Evolutionary conservation across 2,329 filamentous ascomycete species (phyloP).

Genomic region (Penicillium sp.): DNA sequence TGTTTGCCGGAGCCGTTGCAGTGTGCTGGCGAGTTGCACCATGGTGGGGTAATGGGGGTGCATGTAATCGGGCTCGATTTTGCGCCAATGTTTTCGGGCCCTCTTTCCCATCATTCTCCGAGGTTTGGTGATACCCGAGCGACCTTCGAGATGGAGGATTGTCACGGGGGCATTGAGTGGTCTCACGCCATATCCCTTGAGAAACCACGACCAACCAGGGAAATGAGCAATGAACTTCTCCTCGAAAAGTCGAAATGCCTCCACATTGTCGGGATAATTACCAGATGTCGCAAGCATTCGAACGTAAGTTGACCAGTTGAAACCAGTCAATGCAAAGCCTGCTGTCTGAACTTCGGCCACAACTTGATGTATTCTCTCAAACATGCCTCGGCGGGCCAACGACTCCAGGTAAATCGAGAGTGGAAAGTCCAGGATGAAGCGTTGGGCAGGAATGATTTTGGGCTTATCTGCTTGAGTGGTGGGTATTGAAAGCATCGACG

Average conservation of each 20-base stretch:
- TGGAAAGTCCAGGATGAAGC: constrained; percentile 50
- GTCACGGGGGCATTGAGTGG: constrained; percentile 29
- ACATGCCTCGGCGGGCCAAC: constrained; percentile 53
- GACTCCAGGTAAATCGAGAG: constrained; percentile 54
- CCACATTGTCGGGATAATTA: constrained; percentile 51
- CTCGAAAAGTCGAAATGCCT: constrained; percentile 73
- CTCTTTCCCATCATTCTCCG: constrained; percentile 31
- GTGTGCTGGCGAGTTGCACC: constrained; percentile 43
- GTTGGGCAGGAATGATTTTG: constrained; percentile 40
- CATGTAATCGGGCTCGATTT: constrained; percentile 40
- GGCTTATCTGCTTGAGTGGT: neutral
- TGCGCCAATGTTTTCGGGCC: constrained; percentile 35
- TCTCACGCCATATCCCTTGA: constrained; percentile 33
- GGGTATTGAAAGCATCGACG: neutral
- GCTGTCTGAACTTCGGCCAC: constrained; percentile 57
- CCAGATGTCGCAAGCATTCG: constrained; percentile 62
- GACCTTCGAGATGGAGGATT: constrained; percentile 35
- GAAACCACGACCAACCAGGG: constrained; percentile 63
- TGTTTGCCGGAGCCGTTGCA: constrained; percentile 37
- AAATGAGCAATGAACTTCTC: constrained; percentile 73
- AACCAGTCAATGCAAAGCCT: constrained; percentile 72
- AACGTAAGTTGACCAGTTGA: constrained; percentile 78
- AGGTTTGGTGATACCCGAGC: constrained; percentile 14
- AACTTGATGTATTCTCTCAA: constrained; percentile 51
- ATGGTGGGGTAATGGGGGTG: constrained; percentile 46